These are phyloP conservation scores for Fusarium lateritium DNA, from an alignment of 2,329 filamentous ascomycete species.

Conservation along the genomic window DNA sequence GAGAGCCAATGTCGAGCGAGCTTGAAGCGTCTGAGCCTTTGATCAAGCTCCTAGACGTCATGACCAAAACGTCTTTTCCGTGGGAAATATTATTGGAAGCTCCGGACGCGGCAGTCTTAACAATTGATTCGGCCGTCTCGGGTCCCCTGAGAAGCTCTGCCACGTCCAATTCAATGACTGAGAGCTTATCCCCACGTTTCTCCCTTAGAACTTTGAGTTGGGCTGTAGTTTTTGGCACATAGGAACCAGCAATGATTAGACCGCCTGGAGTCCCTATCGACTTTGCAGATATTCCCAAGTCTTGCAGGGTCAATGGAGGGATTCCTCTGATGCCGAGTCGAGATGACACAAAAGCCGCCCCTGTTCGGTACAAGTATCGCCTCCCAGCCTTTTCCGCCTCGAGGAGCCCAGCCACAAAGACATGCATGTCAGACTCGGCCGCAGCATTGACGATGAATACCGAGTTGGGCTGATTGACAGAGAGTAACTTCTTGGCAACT, in stretches of 20 bases:
- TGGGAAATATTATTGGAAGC: constrained; percentile 57
- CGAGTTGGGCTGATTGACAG: constrained; percentile 49
- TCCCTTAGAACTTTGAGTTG: constrained; percentile 62
- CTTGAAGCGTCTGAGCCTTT: constrained; percentile 61
- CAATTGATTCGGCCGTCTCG: constrained; percentile 50
- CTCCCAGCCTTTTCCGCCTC: constrained; percentile 50
- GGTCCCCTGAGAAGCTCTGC: constrained; percentile 60
- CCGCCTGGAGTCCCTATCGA: constrained; percentile 58
- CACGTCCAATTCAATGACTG: constrained; percentile 63
- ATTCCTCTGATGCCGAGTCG: constrained; percentile 66
- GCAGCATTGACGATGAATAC: constrained; percentile 68
- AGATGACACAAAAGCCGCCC: constrained; percentile 60
- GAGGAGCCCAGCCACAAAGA: constrained; percentile 66
- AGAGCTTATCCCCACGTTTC: constrained; percentile 58
- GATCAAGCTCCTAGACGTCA: constrained; percentile 70
- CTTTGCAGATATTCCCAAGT: constrained; percentile 56
- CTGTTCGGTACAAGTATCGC: constrained; percentile 57
- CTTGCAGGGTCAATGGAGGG: constrained; percentile 61
- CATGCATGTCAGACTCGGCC: constrained; percentile 67
- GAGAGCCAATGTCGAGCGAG: constrained; percentile 66
- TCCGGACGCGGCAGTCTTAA: constrained; percentile 48
- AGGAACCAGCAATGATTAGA: constrained; percentile 68
- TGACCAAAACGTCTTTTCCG: constrained; percentile 68
- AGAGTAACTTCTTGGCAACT: constrained; percentile 58
- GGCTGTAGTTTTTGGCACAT: constrained; percentile 71